phyloP scores from a whole-genome alignment of 2,329 filamentous ascomycete genomes.

The Calonectria hongkongensis region DNA sequence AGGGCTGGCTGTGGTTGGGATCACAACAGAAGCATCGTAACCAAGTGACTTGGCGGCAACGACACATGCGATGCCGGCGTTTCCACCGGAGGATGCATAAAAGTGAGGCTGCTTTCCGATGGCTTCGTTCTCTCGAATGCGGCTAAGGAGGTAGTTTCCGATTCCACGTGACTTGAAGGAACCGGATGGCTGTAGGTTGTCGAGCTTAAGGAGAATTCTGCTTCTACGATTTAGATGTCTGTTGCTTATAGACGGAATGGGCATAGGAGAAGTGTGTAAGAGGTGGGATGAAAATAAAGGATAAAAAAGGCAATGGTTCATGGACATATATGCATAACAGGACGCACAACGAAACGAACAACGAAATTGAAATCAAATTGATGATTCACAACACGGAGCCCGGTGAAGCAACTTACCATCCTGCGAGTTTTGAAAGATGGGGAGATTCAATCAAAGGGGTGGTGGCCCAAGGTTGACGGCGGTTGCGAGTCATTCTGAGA shows the following conservation, averaged over 20 bases:
- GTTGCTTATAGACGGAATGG: constrained; percentile 18
- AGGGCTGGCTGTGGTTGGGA: constrained; percentile 78
- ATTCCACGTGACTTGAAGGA: constrained; percentile 90
- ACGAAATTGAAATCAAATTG: background rate
- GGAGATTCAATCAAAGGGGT: constrained; percentile 47
- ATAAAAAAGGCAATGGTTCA: background rate
- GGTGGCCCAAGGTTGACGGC: constrained; percentile 45
- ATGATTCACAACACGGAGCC: background rate
- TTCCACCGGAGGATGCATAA: constrained; percentile 84
- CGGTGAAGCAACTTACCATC: constrained; percentile 72
- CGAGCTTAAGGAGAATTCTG: constrained; percentile 88
- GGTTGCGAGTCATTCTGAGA: constrained; percentile 46
- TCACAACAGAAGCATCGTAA: constrained; percentile 81
- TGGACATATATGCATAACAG: background rate
- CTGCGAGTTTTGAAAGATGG: constrained; percentile 77
- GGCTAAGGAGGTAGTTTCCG: constrained; percentile 79
- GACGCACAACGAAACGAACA: background rate
- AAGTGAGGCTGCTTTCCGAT: constrained; percentile 70
- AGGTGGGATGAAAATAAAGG: background rate
- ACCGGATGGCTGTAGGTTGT: constrained; percentile 86
- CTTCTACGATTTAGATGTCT: constrained; percentile 60
- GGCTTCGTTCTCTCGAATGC: constrained; percentile 54
- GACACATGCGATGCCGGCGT: constrained; percentile 87
- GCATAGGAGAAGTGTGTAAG: background rate
- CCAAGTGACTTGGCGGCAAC: constrained; percentile 78